phyloP scores from a whole-genome alignment of 129 eudicot genomes.

The Lonicera japonica region DNA sequence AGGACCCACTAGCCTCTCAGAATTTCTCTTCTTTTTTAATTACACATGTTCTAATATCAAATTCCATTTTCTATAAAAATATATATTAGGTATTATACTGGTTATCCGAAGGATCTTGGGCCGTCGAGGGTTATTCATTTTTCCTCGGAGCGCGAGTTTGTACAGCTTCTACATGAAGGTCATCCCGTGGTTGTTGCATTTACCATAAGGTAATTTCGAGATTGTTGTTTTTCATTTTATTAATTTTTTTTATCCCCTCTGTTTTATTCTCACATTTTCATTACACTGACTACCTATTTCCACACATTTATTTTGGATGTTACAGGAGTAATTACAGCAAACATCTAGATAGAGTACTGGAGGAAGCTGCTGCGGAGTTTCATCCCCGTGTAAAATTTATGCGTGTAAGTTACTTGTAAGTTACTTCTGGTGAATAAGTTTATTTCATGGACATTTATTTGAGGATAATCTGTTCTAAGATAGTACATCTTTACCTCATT shows the following conservation, averaged over 20 bases:
- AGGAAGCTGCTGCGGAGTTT: constrained; percentile 85
- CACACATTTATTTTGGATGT: constrained; percentile 9
- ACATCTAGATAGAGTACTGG: constrained; percentile 84
- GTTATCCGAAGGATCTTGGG: constrained; percentile 90
- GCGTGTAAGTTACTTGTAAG: constrained; percentile 61
- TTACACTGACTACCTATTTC: not conserved
- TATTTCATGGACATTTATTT: not conserved
- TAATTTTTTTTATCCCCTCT: not conserved
- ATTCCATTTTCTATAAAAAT: constrained; percentile 5
- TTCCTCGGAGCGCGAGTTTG: constrained; percentile 91
- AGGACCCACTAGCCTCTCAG: not conserved
- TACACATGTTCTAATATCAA: not conserved
- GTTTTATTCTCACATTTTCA: not conserved
- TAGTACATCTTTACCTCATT: not conserved
- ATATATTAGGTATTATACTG: constrained; percentile 72
- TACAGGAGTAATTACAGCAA: constrained; percentile 72
- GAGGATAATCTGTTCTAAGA: constrained; percentile 1
- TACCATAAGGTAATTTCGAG: constrained; percentile 58
- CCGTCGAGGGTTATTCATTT: constrained; percentile 81
- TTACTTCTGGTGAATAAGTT: constrained; percentile 8
- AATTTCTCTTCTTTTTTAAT: not conserved
- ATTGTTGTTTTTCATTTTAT: constrained; percentile 3
- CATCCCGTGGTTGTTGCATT: constrained; percentile 85
- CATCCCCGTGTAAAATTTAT: constrained; percentile 74
- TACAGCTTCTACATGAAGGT: constrained; percentile 87